Conservation (phyloP, 306 rosid genomes). For the Trichosanthes truncata region DNA sequence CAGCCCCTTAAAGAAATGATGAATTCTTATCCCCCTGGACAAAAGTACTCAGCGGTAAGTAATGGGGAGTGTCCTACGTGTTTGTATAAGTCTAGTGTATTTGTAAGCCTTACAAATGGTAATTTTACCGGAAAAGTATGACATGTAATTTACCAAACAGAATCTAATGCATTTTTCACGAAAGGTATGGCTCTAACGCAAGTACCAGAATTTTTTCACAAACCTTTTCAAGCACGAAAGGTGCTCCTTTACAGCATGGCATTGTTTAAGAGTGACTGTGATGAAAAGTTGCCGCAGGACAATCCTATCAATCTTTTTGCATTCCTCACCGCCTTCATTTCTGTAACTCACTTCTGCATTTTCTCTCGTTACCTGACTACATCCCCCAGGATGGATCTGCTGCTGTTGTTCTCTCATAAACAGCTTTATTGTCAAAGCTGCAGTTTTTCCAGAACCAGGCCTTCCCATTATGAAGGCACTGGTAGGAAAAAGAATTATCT, state of each 20-base stretch:
- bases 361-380: slow-evolving; percentile 9
- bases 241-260: slow-evolving; percentile 47
- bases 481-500: slow-evolving; percentile 30
- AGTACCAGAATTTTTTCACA: slow-evolving; percentile 2
- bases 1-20: not conserved
- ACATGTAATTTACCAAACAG: not conserved
- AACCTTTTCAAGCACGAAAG: slow-evolving; percentile 46
- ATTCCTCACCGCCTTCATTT: slow-evolving; percentile 15
- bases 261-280: slow-evolving; percentile 52
- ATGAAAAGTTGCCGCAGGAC: slow-evolving; percentile 50
- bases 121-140: not conserved
- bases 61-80: not conserved
- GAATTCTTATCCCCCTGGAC: not conserved
- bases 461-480: slow-evolving; percentile 59
- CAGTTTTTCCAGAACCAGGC: slow-evolving; percentile 59
- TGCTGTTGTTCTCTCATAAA: slow-evolving; percentile 33
- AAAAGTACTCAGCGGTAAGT: not conserved
- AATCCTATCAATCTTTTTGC: slow-evolving; percentile 9
- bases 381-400: slow-evolving; percentile 20
- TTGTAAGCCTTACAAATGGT: not conserved
- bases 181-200: not conserved
- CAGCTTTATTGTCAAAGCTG: slow-evolving; percentile 51
- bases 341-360: not conserved
- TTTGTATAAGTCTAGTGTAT: not conserved
- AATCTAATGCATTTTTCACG: not conserved